A percentile compares a stretch with the other conserved stretches of the same genome.
Evolutionary conservation across 106 monocot species (phyloP).

Genomic region (Narthecium ossifragum): DNA sequence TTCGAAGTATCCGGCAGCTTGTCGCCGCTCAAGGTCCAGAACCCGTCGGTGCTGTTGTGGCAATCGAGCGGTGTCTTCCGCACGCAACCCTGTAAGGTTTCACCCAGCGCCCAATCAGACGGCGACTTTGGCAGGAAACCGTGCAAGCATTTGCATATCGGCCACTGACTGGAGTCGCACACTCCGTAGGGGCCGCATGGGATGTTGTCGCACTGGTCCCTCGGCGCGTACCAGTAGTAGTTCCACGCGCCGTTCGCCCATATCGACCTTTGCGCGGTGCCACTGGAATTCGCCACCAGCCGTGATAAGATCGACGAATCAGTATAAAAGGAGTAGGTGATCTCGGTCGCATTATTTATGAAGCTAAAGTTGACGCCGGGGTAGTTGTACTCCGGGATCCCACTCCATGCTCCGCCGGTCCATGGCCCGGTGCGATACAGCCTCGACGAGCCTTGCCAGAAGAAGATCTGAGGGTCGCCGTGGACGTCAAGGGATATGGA

Average conservation of each 20-base stretch:
- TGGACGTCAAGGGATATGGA: no score
- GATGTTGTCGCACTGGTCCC: neutral
- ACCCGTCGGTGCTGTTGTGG: constrained; percentile 7
- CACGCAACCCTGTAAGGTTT: neutral
- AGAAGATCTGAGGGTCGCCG: no score
- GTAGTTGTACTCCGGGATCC: constrained; percentile 22
- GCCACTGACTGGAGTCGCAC: neutral
- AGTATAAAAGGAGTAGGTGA: constrained; percentile 2
- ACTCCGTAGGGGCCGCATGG: neutral
- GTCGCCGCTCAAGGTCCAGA: neutral
- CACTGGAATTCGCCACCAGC: neutral
- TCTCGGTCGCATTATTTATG: constrained; percentile 5
- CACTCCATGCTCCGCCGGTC: constrained; percentile 22
- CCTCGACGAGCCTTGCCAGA: no score
- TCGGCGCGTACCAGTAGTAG: neutral
- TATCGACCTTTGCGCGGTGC: neutral
- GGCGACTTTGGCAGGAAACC: constrained; percentile 9
- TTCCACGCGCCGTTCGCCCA: constrained; percentile 4
- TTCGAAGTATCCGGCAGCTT: constrained; percentile 13
- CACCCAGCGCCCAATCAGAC: neutral
- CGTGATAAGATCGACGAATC: neutral
- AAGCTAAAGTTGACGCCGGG: constrained; percentile 4
- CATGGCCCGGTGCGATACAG: constrained; percentile 31
- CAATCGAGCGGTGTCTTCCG: neutral
- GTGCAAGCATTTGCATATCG: constrained; percentile 2